Percentiles rank a stretch among this genome's conserved stretches.
Evolutionary conservation across 306 rosid species (phyloP).

Genomic region (Abrus pulchellus): DNA sequence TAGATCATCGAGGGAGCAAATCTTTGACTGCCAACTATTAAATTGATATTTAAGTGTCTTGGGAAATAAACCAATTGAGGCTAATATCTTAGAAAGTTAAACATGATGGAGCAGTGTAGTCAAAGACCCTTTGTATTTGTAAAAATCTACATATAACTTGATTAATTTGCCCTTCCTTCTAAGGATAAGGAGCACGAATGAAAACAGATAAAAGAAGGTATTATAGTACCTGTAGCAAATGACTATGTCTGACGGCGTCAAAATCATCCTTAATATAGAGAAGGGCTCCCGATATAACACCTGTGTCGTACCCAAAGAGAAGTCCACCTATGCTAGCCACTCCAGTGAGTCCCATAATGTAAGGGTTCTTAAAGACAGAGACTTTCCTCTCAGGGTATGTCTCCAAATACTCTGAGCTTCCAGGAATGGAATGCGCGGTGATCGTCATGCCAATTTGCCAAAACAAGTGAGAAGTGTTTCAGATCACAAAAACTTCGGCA

Average conservation of each 20-base stretch:
- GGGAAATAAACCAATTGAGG: too few relatives aligned
- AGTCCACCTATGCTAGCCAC: conserved; percentile 59
- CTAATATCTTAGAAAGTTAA: too few relatives aligned
- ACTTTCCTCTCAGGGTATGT: conserved; percentile 53
- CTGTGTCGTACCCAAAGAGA: conserved; percentile 63
- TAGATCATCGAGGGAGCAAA: too few relatives aligned
- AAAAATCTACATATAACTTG: too few relatives aligned
- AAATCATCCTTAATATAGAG: conserved; percentile 60
- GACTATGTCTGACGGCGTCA: conserved; percentile 33
- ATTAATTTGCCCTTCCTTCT: not conserved
- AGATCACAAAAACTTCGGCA: too few relatives aligned
- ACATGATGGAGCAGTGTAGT: too few relatives aligned
- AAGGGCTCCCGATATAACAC: conserved; percentile 65
- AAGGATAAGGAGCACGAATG: not conserved
- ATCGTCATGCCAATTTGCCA: conserved; percentile 2
- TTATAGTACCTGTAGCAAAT: conserved; percentile 50
- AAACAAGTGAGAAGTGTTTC: too few relatives aligned
- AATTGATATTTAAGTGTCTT: too few relatives aligned
- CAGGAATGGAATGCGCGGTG: conserved; percentile 37
- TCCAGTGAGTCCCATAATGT: conserved; percentile 53
- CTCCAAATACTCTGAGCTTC: conserved; percentile 58
- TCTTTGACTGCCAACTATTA: too few relatives aligned
- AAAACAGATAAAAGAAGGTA: not conserved
- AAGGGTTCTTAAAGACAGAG: conserved; percentile 50
- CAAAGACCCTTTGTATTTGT: too few relatives aligned